phyloP scores from a whole-genome alignment of 352 stramenopile genomes.

The Pythium aquatile region DNA sequence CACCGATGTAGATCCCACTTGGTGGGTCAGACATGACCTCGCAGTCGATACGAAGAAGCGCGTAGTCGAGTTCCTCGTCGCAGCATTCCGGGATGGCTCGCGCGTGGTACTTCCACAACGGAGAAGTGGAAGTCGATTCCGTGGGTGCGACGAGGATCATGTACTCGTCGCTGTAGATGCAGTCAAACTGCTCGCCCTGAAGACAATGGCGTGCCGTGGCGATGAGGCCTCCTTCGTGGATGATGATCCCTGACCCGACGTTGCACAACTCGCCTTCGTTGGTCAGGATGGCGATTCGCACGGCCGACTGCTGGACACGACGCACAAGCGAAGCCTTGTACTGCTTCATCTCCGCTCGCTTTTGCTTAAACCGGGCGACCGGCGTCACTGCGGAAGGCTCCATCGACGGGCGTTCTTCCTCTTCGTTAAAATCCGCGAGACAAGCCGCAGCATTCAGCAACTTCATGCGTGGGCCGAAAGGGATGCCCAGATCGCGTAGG shows the following conservation, averaged over 20 bases:
- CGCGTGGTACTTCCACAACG: slow-evolving; percentile 85
- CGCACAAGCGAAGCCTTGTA: slow-evolving; percentile 83
- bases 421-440: slow-evolving; percentile 81
- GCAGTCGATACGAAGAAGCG: slow-evolving; percentile 76
- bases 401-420: slow-evolving; percentile 67
- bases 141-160: slow-evolving; percentile 86
- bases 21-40: slow-evolving; percentile 84
- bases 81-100: slow-evolving; percentile 79
- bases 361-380: slow-evolving; percentile 78
- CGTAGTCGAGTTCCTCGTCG: slow-evolving; percentile 83
- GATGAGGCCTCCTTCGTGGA: slow-evolving; percentile 78
- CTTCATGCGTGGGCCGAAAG: slow-evolving; percentile 83
- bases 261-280: slow-evolving; percentile 85
- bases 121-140: slow-evolving; percentile 73
- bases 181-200: slow-evolving; percentile 84
- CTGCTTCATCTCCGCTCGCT: slow-evolving; percentile 81
- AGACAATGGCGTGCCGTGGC: slow-evolving; percentile 79
- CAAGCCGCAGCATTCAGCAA: slow-evolving; percentile 80
- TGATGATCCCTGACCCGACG: slow-evolving; percentile 84
- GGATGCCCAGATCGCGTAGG: slow-evolving; percentile 78
- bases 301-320: slow-evolving; percentile 81
- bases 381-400: slow-evolving; percentile 64
- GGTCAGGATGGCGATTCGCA: slow-evolving; percentile 82
- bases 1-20: slow-evolving; percentile 86
- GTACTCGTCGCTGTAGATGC: slow-evolving; percentile 85